phyloP scores from a whole-genome alignment of 2,329 filamentous ascomycete genomes.

The Alternaria gaisen region DNA sequence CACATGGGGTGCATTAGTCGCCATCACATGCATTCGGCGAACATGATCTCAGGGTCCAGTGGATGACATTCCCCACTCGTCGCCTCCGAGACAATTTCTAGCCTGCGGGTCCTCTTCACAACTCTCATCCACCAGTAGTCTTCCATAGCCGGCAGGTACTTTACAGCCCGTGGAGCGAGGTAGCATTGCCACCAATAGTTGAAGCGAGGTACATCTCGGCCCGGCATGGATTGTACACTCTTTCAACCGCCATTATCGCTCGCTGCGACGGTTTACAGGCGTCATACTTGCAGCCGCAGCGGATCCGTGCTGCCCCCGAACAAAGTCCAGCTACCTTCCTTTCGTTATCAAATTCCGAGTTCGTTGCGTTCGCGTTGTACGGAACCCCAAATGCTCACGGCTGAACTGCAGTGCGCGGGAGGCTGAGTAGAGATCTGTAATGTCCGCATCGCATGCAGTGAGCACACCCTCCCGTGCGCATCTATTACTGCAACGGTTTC shows the following conservation, averaged over 20 bases:
- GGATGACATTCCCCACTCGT: conserved; percentile 6
- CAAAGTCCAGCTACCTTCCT: conserved; percentile 12
- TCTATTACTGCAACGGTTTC: conserved; percentile 6
- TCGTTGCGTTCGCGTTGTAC: conserved; percentile 8
- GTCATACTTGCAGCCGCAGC: conserved; percentile 13
- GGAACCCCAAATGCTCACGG: conserved; percentile 21
- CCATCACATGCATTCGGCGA: conserved; percentile 34
- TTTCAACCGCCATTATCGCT: conserved; percentile 8
- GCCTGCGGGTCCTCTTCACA: conserved; percentile 24
- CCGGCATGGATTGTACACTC: conserved; percentile 4
- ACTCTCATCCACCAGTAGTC: conserved; percentile 12
- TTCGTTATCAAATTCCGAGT: conserved; percentile 6
- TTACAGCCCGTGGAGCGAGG: conserved; percentile 1
- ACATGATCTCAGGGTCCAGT: conserved; percentile 41
- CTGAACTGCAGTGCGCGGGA: conserved; percentile 25
- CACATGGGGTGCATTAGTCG: conserved; percentile 41
- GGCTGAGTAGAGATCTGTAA: conserved; percentile 43
- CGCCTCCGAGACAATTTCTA: conserved; percentile 40
- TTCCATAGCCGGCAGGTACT: conserved; percentile 8
- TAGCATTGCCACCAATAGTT: conserved; percentile 6
- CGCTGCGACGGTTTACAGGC: not conserved
- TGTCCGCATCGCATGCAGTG: conserved; percentile 38
- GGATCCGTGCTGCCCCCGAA: conserved; percentile 8
- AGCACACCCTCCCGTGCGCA: conserved; percentile 37
- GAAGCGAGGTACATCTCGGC: conserved; percentile 12